Conservation (phyloP, 2,329 filamentous ascomycete genomes). For the Penicillium sp. region DNA sequence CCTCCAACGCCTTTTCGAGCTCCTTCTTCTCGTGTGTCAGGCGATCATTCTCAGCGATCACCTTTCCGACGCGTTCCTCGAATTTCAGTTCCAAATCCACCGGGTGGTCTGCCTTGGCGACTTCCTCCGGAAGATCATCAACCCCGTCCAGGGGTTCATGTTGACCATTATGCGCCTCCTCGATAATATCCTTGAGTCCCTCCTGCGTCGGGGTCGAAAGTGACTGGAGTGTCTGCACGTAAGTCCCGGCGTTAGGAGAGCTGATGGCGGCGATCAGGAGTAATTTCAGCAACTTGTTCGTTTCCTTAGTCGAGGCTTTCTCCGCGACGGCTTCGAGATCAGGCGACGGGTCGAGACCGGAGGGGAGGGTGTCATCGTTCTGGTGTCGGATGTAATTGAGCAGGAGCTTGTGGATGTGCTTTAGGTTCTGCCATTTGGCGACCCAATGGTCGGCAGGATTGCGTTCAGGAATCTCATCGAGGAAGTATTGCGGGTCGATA, state of each 20-base stretch:
- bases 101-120: slow-evolving; percentile 35
- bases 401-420: slow-evolving; percentile 50
- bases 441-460: slow-evolving; percentile 49
- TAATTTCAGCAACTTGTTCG: slow-evolving; percentile 61
- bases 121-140: slow-evolving; percentile 40
- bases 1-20: slow-evolving; percentile 48
- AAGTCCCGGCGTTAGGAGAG: slow-evolving; percentile 58
- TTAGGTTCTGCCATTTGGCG: slow-evolving; percentile 51
- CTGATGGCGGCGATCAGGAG: slow-evolving; percentile 64
- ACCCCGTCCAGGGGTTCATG: slow-evolving; percentile 38
- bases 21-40: slow-evolving; percentile 55
- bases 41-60: slow-evolving; percentile 60
- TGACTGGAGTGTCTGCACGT: slow-evolving; percentile 52
- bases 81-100: slow-evolving; percentile 50
- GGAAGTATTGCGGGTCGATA: slow-evolving; percentile 51
- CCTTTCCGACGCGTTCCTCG: slow-evolving; percentile 51
- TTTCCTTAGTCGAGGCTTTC: slow-evolving; percentile 45
- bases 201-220: slow-evolving; percentile 48
- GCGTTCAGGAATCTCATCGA: slow-evolving; percentile 49
- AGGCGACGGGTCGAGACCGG: slow-evolving; percentile 45
- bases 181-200: slow-evolving; percentile 49
- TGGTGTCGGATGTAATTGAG: slow-evolving; percentile 49
- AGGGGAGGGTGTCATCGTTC: slow-evolving; percentile 46
- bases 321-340: slow-evolving; percentile 51
- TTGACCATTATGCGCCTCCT: slow-evolving; percentile 47